phyloP scores from a whole-genome alignment of 1,284 basidiomycete genomes.

The Apiotrichum sp. region DNA sequence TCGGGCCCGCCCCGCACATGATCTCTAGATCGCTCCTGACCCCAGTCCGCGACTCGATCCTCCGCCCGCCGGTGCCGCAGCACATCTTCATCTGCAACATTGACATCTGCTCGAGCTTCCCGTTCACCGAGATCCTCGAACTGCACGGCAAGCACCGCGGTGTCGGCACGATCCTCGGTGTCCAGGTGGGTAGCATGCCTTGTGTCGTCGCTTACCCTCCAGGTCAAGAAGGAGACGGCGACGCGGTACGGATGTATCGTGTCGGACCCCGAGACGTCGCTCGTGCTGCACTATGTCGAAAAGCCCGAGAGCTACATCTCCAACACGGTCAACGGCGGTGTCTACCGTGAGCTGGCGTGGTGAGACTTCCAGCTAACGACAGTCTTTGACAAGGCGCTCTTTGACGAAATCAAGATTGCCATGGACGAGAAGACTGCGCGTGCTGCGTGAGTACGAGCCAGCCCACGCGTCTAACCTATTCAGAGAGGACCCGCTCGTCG shows the following conservation, averaged over 20 bases:
- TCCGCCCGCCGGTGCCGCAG: conserved; percentile 46
- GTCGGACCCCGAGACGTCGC: conserved; percentile 43
- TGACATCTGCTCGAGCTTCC: conserved; percentile 52
- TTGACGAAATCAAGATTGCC: conserved; percentile 51
- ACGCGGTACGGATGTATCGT: conserved; percentile 52
- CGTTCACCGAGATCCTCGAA: conserved; percentile 47
- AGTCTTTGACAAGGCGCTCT: conserved; percentile 51
- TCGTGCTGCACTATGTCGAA: conserved; percentile 50
- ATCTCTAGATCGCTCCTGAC: conserved; percentile 1
- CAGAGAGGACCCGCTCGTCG: conserved; percentile 47
- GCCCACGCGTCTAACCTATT: neutral
- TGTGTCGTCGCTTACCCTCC: neutral
- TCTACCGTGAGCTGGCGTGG: conserved; percentile 35
- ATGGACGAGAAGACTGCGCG: conserved; percentile 51
- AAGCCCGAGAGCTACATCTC: conserved; percentile 52
- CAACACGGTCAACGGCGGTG: conserved; percentile 50
- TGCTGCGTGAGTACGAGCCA: conserved; percentile 37
- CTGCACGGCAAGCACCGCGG: conserved; percentile 51
- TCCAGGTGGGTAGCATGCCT: conserved; percentile 36
- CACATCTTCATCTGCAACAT: conserved; percentile 54
- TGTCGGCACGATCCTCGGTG: conserved; percentile 51
- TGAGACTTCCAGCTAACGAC: neutral
- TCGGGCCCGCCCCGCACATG: neutral
- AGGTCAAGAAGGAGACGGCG: conserved; percentile 49
- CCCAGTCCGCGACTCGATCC: conserved; percentile 51